Percentiles rank a stretch among this genome's conserved stretches.
These are phyloP conservation scores for Termitomyces sp. DNA, from an alignment of 768 basidiomycete species.

Conservation along the genomic window DNA sequence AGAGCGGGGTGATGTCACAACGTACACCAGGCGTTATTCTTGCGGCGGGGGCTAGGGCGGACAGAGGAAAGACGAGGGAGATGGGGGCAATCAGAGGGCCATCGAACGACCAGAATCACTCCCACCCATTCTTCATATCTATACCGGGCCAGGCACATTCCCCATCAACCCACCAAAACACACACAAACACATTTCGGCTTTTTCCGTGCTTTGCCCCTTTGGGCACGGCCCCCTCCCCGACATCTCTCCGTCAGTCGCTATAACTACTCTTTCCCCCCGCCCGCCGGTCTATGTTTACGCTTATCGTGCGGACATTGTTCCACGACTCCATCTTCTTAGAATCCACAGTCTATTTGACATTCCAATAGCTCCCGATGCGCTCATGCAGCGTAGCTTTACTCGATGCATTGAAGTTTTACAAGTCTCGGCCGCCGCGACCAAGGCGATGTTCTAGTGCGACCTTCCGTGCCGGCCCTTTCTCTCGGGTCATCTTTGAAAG, in stretches of 20 bases:
- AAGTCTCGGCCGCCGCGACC: too few relatives aligned
- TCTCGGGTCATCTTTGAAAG: too few relatives aligned
- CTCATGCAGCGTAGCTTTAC: too few relatives aligned
- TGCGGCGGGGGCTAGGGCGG: constrained; percentile 43
- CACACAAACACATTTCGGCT: constrained; percentile 4
- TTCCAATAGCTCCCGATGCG: too few relatives aligned
- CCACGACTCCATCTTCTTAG: too few relatives aligned
- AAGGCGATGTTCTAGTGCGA: too few relatives aligned
- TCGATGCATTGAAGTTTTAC: too few relatives aligned
- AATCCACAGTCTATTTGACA: too few relatives aligned
- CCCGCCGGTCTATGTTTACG: too few relatives aligned
- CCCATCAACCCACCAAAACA: not conserved
- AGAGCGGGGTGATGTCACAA: not conserved
- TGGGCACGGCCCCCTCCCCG: not conserved
- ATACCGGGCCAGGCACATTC: constrained; percentile 13
- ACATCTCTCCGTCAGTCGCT: not conserved
- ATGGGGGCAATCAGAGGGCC: constrained; percentile 22
- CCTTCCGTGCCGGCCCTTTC: too few relatives aligned
- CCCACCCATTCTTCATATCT: constrained; percentile 16
- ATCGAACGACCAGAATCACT: constrained; percentile 15
- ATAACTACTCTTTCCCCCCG: too few relatives aligned
- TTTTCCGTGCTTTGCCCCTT: not conserved
- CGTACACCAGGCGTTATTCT: constrained; percentile 52
- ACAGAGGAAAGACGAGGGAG: constrained; percentile 18
- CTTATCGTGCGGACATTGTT: too few relatives aligned